These are phyloP conservation scores for Coniferiporia sulphurascens DNA, from an alignment of 1,284 basidiomycete genomes.

Conservation along the genomic window DNA sequence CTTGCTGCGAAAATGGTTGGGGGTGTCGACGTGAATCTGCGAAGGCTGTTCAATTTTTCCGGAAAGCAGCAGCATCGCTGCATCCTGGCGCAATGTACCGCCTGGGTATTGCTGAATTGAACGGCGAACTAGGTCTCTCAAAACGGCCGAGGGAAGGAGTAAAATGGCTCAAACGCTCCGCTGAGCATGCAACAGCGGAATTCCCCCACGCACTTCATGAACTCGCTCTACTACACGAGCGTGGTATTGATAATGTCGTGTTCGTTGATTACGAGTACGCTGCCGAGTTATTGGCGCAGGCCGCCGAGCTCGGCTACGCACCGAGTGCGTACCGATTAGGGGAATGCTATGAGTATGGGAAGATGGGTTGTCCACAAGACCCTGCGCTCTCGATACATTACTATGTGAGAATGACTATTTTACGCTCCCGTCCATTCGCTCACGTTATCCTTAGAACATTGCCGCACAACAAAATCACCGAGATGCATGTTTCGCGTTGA, in stretches of 20 bases:
- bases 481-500: conserved; percentile 96
- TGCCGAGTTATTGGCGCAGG: conserved; percentile 91
- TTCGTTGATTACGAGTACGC: conserved; percentile 97
- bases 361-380: conserved; percentile 98
- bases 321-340: conserved; percentile 94
- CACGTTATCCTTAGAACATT: conserved; percentile 65
- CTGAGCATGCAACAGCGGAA: conserved; percentile 91
- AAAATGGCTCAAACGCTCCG: conserved; percentile 96
- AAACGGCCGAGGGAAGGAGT: conserved; percentile 94
- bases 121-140: conserved; percentile 87
- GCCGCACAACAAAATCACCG: conserved; percentile 96
- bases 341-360: conserved; percentile 99
- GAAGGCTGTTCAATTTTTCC: conserved; percentile 92
- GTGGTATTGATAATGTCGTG: conserved; percentile 93
- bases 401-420: conserved; percentile 59
- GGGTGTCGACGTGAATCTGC: conserved; percentile 89
- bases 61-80: conserved; percentile 85
- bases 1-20: conserved; percentile 99
- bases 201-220: conserved; percentile 97
- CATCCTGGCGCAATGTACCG: conserved; percentile 98
- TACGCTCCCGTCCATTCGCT: conserved; percentile 13
- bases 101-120: conserved; percentile 92
- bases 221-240: conserved; percentile 89
- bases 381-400: conserved; percentile 97
- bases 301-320: conserved; percentile 93